These are phyloP conservation scores for Citrus glauca DNA, from an alignment of 345 rosid genomes.

Conservation along the genomic window DNA sequence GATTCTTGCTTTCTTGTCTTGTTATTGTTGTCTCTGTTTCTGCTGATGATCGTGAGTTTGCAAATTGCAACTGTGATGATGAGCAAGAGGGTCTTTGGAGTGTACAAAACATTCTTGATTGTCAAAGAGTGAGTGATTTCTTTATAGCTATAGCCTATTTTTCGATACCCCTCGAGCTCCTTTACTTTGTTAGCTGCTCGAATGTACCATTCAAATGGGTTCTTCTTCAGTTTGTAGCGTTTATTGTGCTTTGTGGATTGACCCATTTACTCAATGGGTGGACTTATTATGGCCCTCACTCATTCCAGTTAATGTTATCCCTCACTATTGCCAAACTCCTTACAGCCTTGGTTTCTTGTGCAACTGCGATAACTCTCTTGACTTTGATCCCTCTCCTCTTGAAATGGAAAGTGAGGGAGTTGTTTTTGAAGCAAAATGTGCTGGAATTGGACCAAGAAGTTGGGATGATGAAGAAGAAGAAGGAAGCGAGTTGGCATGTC, in stretches of 20 bases:
- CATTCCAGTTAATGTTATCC: conserved; percentile 74
- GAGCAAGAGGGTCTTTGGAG: conserved; percentile 56
- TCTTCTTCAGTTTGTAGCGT: conserved; percentile 73
- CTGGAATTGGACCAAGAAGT: conserved; percentile 87
- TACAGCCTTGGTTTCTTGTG: conserved; percentile 88
- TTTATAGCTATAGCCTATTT: conserved; percentile 87
- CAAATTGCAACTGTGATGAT: conserved; percentile 78
- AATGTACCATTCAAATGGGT: conserved; percentile 98
- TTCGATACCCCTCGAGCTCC: conserved; percentile 90
- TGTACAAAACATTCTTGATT: conserved; percentile 63
- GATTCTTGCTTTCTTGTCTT: conserved; percentile 43
- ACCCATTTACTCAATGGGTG: conserved; percentile 82
- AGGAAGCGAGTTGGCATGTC: conserved; percentile 85
- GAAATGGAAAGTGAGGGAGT: conserved; percentile 88
- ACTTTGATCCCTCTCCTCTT: conserved; percentile 84
- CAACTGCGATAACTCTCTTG: conserved; percentile 82
- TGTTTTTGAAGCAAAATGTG: conserved; percentile 82
- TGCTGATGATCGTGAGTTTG: conserved; percentile 49
- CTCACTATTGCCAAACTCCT: conserved; percentile 76
- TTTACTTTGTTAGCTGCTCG: conserved; percentile 88
- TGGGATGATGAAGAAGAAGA: conserved; percentile 82
- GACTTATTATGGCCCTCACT: conserved; percentile 88
- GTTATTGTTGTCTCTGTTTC: conserved; percentile 35
- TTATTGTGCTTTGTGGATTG: conserved; percentile 93
- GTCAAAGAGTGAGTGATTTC: conserved; percentile 90